Evolutionary conservation across 495 filamentous ascomycete genomes (phyloP).

Genomic region (Aspergillus cavernicola): DNA sequence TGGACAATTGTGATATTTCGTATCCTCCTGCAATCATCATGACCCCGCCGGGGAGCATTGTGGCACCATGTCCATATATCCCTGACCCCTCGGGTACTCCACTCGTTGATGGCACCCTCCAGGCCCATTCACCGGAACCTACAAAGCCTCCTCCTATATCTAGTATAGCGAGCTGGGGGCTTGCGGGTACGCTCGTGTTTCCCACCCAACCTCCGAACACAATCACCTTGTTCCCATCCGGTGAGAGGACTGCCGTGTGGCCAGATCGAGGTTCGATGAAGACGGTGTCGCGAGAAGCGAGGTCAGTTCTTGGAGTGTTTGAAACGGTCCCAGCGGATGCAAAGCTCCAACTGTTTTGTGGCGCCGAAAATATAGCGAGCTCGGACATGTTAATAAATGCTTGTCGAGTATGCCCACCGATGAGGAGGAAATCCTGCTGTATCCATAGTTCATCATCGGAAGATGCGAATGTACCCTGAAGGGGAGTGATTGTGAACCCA

Average conservation of each 20-base stretch:
- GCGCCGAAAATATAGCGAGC: constrained; percentile 80
- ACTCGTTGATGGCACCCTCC: constrained; percentile 57
- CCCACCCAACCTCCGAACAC: constrained; percentile 92
- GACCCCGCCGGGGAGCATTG: constrained; percentile 76
- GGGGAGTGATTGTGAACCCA: constrained; percentile 75
- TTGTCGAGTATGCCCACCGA: constrained; percentile 78
- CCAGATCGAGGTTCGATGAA: constrained; percentile 75
- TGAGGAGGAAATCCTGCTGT: constrained; percentile 71
- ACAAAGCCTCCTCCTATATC: constrained; percentile 67
- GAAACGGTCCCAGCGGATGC: constrained; percentile 54
- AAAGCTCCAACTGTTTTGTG: constrained; percentile 83
- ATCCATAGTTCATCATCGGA: constrained; percentile 51
- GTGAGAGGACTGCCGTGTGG: constrained; percentile 74
- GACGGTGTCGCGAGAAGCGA: constrained; percentile 36
- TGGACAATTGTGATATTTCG: constrained; percentile 53
- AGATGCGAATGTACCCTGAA: constrained; percentile 60
- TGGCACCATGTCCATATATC: constrained; percentile 81
- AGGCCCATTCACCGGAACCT: constrained; percentile 66
- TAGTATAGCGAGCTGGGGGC: constrained; percentile 75
- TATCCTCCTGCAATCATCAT: constrained; percentile 91
- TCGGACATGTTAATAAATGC: constrained; percentile 95
- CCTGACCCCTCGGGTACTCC: constrained; percentile 51
- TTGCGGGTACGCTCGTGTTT: constrained; percentile 65
- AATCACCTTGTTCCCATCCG: constrained; percentile 69
- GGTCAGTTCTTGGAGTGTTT: constrained; percentile 38